phyloP scores from a whole-genome alignment of 306 rosid species.

The Hippophae tibetana region DNA sequence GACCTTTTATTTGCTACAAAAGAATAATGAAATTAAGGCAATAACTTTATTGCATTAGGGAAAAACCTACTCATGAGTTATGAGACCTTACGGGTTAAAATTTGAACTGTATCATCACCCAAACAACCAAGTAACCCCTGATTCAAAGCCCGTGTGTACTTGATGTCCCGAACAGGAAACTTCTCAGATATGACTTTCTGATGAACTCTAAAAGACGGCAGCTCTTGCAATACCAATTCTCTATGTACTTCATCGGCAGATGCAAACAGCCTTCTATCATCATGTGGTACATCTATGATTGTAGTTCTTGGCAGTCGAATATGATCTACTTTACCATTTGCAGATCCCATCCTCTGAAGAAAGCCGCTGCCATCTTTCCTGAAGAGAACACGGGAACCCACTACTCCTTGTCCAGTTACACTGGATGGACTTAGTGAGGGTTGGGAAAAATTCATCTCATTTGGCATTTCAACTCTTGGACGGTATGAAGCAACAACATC shows the following conservation, averaged over 20 bases:
- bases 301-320: slow-evolving; percentile 56
- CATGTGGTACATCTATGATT: slow-evolving; percentile 29
- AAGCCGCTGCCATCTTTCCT: slow-evolving; percentile 23
- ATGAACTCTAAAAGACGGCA: slow-evolving; percentile 56
- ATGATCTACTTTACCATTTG: slow-evolving; percentile 41
- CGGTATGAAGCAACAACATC: slow-evolving; percentile 77
- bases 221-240: slow-evolving; percentile 58
- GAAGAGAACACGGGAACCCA: slow-evolving; percentile 55
- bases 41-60: background rate
- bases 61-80: slow-evolving; percentile 21
- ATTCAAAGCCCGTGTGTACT: slow-evolving; percentile 35
- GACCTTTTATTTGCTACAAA: too few relatives aligned
- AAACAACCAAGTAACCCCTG: slow-evolving; percentile 56
- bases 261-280: slow-evolving; percentile 45
- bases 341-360: slow-evolving; percentile 45
- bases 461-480: slow-evolving; percentile 49
- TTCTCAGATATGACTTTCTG: slow-evolving; percentile 44
- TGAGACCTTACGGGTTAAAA: slow-evolving; percentile 33
- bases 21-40: background rate
- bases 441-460: slow-evolving; percentile 37
- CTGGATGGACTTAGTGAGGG: slow-evolving; percentile 33
- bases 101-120: slow-evolving; percentile 47
- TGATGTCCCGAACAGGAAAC: slow-evolving; percentile 54
- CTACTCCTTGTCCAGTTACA: slow-evolving; percentile 43
- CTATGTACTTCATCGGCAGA: slow-evolving; percentile 44